Conservation (phyloP, 2,329 filamentous ascomycete genomes). For the Aspergillus brunneoviolaceus region DNA sequence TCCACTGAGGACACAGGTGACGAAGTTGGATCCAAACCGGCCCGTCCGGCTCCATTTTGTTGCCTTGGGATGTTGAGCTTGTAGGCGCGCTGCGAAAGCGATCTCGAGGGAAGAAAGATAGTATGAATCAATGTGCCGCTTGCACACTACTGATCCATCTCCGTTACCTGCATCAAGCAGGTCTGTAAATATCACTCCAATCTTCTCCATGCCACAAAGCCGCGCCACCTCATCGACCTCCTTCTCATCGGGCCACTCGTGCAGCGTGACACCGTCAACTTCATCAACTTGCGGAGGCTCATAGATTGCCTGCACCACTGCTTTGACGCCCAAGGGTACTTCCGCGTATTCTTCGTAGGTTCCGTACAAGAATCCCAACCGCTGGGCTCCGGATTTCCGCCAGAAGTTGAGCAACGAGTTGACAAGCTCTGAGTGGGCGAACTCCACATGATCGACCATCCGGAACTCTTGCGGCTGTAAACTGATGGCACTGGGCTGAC, state of each 20-base stretch:
- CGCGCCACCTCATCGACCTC: constrained; percentile 77
- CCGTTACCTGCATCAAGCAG: constrained; percentile 76
- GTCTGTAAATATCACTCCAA: constrained; percentile 95
- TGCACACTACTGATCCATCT: constrained; percentile 87
- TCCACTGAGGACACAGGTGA: constrained; percentile 93
- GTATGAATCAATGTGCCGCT: constrained; percentile 92
- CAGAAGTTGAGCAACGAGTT: constrained; percentile 90
- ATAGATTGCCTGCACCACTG: constrained; percentile 94
- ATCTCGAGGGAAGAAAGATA: constrained; percentile 92
- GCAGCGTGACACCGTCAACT: constrained; percentile 79
- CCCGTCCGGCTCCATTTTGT: constrained; percentile 98
- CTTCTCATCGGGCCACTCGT: constrained; percentile 80
- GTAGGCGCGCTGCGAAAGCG: constrained; percentile 80
- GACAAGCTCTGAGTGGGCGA: constrained; percentile 78
- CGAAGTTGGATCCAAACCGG: constrained; percentile 91
- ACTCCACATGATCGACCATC: constrained; percentile 98
- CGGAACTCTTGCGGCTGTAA: constrained; percentile 90
- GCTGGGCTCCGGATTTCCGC: constrained; percentile 79
- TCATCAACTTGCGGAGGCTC: constrained; percentile 92
- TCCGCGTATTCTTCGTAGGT: constrained; percentile 87
- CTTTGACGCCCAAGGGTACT: constrained; percentile 91
- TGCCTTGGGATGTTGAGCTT: constrained; percentile 82
- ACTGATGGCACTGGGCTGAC: constrained; percentile 94
- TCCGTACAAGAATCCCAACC: constrained; percentile 88
- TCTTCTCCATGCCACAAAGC: constrained; percentile 79